Evolutionary conservation across 2,329 filamentous ascomycete genomes (phyloP), one percentile per base, ranked within the genome.

Genomic region (Hypoxylon sp.): DNA sequence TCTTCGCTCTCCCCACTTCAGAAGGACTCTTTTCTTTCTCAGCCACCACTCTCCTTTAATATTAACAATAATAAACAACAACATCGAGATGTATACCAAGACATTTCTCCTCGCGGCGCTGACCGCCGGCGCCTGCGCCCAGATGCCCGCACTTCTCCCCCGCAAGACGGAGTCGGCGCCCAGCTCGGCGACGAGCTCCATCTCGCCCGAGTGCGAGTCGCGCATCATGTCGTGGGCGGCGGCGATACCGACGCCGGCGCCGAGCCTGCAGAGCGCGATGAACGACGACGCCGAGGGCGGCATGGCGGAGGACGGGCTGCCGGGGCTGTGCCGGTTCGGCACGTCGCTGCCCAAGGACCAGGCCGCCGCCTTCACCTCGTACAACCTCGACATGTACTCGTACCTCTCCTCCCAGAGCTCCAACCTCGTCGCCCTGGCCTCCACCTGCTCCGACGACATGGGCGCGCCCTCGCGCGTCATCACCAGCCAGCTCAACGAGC

Each of bases 71-170:
- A 41, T 9, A 38, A n/a, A 50, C 27, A 48, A 29, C 46, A 62
- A 40, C 8, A 63, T 63, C n/a, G n/a, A n/a, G 60, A 63, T 63
- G 60, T 55, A 55, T 24, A 49, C 56, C 33, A 60, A 55, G 27
- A 27, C 49, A 4, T 27, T 57, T 31, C 9, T 63, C 47, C 18
- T 63, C 31, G 48, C 52, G 24, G 57, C 56, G 11, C 49, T 63
- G 11, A 15, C 42, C 27, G 59, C 55, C 20, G 38, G 48, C 48
- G 55, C 59, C 2, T 50, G 55, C 23, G 59, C 55, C 2, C 48
- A 52, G 21, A 18, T 55, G 11, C 26, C 46, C 21, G 38, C 45
- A 21, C 46, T 58, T 15, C 18, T 51, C 9, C 47, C 59, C 38
- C 51, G 51, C 48, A 37, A 55, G 48, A 56, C 60, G 27, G 33